These are phyloP conservation scores for Naganishia antarctica DNA, from an alignment of 768 basidiomycete species.

Conservation along the genomic window DNA sequence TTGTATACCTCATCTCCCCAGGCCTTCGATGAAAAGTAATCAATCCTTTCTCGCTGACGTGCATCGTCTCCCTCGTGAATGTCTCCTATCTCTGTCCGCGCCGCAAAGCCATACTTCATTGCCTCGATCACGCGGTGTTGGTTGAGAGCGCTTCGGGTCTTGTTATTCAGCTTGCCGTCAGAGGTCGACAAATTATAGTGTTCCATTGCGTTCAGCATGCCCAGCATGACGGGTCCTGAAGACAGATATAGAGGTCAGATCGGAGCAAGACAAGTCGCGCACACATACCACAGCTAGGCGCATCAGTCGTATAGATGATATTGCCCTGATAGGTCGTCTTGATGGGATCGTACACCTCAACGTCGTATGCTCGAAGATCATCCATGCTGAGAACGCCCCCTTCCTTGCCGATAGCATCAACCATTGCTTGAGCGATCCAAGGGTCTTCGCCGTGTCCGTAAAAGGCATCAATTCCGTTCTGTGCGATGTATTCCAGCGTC, in stretches of 20 bases:
- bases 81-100: constrained; percentile 75
- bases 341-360: constrained; percentile 67
- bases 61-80: constrained; percentile 15
- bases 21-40: constrained; percentile 54
- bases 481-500: constrained; percentile 69
- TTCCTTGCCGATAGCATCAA: constrained; percentile 63
- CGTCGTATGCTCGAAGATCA: constrained; percentile 63
- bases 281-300: constrained; percentile 57
- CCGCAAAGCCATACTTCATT: constrained; percentile 75
- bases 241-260: not conserved
- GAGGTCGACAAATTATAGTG: constrained; percentile 53
- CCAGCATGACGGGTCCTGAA: constrained; percentile 60
- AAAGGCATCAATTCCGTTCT: constrained; percentile 72
- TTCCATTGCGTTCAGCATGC: constrained; percentile 87
- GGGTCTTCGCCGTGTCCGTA: constrained; percentile 54
- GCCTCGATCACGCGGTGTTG: constrained; percentile 77
- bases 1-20: constrained; percentile 61
- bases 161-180: constrained; percentile 26
- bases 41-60: constrained; percentile 51
- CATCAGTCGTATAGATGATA: constrained; percentile 75
- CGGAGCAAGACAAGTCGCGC: not conserved
- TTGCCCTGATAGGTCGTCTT: constrained; percentile 69
- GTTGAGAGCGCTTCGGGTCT: constrained; percentile 56
- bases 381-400: constrained; percentile 75
- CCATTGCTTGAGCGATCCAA: constrained; percentile 69